A percentile compares a stretch with the other conserved stretches of the same genome.
phyloP scores from a whole-genome alignment of 148 eudicot species.

The Talinum fruticosum region DNA sequence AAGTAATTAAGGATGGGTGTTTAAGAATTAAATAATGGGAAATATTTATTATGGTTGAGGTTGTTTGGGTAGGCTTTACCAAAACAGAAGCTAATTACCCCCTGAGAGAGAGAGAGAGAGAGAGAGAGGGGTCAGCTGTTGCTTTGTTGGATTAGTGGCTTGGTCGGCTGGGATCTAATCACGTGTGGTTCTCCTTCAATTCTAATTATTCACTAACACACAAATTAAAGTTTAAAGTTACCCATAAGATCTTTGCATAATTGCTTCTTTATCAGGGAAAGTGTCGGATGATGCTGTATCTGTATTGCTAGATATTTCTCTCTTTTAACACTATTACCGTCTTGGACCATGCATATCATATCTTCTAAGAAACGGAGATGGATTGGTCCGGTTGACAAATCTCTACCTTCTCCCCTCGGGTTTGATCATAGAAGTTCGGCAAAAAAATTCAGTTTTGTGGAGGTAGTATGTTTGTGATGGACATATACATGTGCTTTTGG shows the following conservation, averaged over 20 bases:
- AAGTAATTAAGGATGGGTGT: no score
- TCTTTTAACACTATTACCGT: no score
- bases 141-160: conserved; percentile 8
- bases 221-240: not conserved
- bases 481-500: no score
- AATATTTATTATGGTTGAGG: not conserved
- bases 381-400: no score
- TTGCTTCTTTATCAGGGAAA: not conserved
- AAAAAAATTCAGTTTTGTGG: no score
- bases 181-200: not conserved
- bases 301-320: not conserved
- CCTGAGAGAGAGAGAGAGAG: not conserved
- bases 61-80: not conserved
- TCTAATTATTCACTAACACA: not conserved
- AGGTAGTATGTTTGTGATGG: no score
- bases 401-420: no score
- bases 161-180: conserved; percentile 5
- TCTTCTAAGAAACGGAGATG: no score
- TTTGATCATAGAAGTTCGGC: no score
- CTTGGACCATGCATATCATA: no score
- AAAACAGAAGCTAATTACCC: not conserved
- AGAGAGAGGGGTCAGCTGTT: not conserved
- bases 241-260: not conserved
- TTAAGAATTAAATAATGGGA: no score
- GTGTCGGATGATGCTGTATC: not conserved